Base-by-base conservation (phyloP, 306 rosid species). In the Quercus robur region DNA sequence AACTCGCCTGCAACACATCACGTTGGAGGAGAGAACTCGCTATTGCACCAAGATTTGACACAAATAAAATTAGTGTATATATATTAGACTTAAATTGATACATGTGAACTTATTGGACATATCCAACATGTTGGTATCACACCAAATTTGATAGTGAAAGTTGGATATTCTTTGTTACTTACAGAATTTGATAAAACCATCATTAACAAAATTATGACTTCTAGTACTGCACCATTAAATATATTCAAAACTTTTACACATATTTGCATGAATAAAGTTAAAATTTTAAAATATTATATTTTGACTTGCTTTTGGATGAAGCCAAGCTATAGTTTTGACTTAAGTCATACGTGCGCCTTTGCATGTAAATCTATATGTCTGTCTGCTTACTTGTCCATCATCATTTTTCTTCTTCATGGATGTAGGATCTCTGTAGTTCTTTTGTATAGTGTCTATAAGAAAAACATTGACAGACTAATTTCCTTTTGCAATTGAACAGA, bases 401-500 rank as follows among this genome's bases (percentile, higher is more conserved):
- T 20, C 6, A 2, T 20, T 75, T 33, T 5, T 4, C 49, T 30
- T 19, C 6, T 13, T 33, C n/a, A 7, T 66, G 28, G 68, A 25
- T 26, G 31, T 62, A 62, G 68, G 7, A 61, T 15, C 68, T 62
- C 26, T 25, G 14, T 62, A 23, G 33, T 26, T 14, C 18, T 2
- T 54, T 18, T 35, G 18, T 38, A 61, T 41, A 49, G 63, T 20
- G 25, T 73, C 70, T 58, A 11, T 33, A 3, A 38, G 5, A 77
- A 49, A 11, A 63, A 17, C 19, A 54, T 79, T 61, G 25, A 51
- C 72, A 58, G 59, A 19, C 19, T 46, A 10, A 46, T 33, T 62
- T 67, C 49, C 55, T 69, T 21, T 10, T 78, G 23, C 71, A 70
- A 68, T 52, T 20, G 62, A 75, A 77, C 86, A 88, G 87, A 56